Evolutionary conservation across 75 land plant species (phyloP).

Genomic region (Pinus taeda): DNA sequence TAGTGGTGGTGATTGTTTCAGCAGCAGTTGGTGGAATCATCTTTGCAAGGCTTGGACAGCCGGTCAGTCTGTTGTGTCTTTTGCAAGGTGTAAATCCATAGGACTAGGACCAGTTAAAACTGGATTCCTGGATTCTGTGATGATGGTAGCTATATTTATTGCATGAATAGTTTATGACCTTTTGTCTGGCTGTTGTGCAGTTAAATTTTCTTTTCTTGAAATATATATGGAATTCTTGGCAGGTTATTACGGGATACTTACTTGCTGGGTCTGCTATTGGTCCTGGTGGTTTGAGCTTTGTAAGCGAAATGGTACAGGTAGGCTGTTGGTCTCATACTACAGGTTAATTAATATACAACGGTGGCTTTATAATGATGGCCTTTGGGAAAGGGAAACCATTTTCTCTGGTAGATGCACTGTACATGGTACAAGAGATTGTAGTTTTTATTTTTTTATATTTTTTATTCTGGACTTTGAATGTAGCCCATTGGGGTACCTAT

Average conservation of each 20-base stretch:
- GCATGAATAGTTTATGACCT: not conserved
- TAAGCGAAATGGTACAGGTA: conserved; percentile 99
- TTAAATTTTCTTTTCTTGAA: conserved; percentile 4
- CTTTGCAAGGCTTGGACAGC: conserved; percentile 98
- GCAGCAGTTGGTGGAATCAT: conserved; percentile 98
- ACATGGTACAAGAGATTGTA: not conserved
- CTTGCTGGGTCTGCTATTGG: conserved; percentile 97
- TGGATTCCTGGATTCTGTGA: not conserved
- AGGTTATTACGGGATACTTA: conserved; percentile 98
- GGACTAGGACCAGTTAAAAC: not conserved
- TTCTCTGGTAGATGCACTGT: not conserved
- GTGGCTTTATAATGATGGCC: not conserved
- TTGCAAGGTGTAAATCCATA: conserved; percentile 4
- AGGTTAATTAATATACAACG: not conserved
- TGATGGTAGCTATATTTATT: not conserved
- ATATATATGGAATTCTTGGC: conserved; percentile 14
- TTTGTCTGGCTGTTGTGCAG: not conserved
- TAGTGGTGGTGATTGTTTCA: conserved; percentile 98
- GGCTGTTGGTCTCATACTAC: conserved; percentile 12
- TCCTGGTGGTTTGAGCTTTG: conserved; percentile 94
- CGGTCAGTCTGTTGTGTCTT: conserved; percentile 46
- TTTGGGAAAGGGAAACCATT: not conserved
- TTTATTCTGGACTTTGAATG: not conserved
- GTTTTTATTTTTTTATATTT: too few species aligned
- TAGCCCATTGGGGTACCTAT: not conserved